phyloP scores from a whole-genome alignment of 257 asterid genomes.

The Solanum medicagineum region DNA sequence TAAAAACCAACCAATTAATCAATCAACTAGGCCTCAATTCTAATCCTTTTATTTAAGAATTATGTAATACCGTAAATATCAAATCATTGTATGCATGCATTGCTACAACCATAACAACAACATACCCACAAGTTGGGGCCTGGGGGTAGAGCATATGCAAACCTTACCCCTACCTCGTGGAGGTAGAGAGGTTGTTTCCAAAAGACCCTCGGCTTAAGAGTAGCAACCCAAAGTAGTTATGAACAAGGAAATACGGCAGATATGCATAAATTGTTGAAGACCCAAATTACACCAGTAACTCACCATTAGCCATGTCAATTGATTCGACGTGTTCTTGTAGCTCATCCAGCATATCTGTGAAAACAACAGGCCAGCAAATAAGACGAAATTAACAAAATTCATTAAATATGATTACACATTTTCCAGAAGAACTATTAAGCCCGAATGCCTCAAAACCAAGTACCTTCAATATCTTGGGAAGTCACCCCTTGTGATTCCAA shows the following conservation, averaged over 20 bases:
- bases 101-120: no score
- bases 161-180: no score
- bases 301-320: slow-evolving; percentile 92
- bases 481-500: slow-evolving; percentile 81
- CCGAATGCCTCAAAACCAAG: not conserved
- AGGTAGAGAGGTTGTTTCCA: no score
- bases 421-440: not conserved
- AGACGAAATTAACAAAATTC: not conserved
- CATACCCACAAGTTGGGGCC: no score
- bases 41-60: not conserved
- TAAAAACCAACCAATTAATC: not conserved
- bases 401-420: not conserved
- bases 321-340: slow-evolving; percentile 90
- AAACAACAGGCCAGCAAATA: not conserved
- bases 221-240: no score
- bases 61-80: not conserved
- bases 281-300: slow-evolving; percentile 9
- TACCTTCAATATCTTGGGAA: slow-evolving; percentile 73
- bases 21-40: not conserved
- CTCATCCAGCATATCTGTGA: slow-evolving; percentile 80
- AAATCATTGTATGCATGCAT: not conserved
- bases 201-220: no score
- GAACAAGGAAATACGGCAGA: no score
- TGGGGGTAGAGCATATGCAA: no score
- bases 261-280: not conserved